Base-by-base conservation (phyloP, 352 stramenopile species). In the Lagenidium sp. region DNA sequence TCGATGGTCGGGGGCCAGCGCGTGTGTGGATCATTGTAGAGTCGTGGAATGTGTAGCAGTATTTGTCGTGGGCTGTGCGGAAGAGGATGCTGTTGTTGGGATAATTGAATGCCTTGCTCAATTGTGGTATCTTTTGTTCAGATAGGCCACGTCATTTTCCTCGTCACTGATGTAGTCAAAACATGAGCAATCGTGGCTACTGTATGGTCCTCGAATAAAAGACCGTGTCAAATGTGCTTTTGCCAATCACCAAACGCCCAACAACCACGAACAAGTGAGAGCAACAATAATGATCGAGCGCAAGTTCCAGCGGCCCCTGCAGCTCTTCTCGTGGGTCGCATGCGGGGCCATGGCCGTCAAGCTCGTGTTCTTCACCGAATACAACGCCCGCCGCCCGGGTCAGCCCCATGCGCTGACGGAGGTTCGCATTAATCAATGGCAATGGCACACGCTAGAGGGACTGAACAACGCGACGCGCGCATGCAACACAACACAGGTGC, bases 351-450 rank as follows among this genome's bases (percentile, higher is more conserved):
- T 94, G 76, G 71, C 75, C 26, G 48, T 65, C 41, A 94, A 94
- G 57, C 60, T 94, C 45, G 79, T 92, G 46, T 48, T 92, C 46
- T 94, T 94, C 63, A 94, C 82, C 1, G 79, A 92, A 22, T 94
- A 70, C 57, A 71, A 64, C 29, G 68, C 57, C 8, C 65, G 61
- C 21, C 67, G 66, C 34, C 68, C 70, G 1, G 55, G 56, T n/a
- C 74, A 82, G 22, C 70, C 79, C 28, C 81, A 94, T 55, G 76
- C 85, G 34, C 89, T 94, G 57, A 76, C 78, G 4, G 67, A 57
- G 44, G 81, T 94, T 69, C 44, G 58, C 51, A 10, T 19, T n/a
- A n/a, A n/a, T n/a, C n/a, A n/a, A n/a, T n/a, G n/a, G n/a, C n/a
- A n/a, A n/a, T n/a, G n/a, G n/a, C n/a, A n/a, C n/a, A n/a, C n/a